phyloP scores from a whole-genome alignment of 352 stramenopile genomes.

The Pythium phragmiticola region DNA sequence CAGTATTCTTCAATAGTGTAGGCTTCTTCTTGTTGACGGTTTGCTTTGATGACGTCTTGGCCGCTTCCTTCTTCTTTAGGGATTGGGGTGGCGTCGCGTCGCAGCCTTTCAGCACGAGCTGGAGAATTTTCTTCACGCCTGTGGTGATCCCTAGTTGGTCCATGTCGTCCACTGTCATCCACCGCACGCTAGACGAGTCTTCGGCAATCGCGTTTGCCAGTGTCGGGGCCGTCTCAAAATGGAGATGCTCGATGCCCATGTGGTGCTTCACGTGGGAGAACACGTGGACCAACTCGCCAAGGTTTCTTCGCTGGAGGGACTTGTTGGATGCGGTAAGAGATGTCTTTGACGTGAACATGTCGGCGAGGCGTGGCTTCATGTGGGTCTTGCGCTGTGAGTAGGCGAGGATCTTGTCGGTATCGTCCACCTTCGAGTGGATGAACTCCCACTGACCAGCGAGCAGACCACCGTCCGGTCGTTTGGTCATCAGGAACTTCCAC shows the following conservation, averaged over 20 bases:
- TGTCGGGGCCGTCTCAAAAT: constrained; percentile 40
- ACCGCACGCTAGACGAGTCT: constrained; percentile 33
- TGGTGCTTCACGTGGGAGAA: constrained; percentile 91
- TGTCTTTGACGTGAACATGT: constrained; percentile 33
- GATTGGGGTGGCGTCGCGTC: constrained; percentile 6
- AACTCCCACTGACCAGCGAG: constrained; percentile 90
- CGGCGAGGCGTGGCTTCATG: constrained; percentile 41
- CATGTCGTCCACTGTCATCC: constrained; percentile 83
- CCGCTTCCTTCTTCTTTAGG: constrained; percentile 16
- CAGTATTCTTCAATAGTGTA: not conserved
- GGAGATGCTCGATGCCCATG: constrained; percentile 87
- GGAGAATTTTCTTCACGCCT: constrained; percentile 85
- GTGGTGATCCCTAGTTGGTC: constrained; percentile 81
- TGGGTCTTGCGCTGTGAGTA: constrained; percentile 62
- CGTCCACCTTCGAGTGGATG: constrained; percentile 64
- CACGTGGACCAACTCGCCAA: constrained; percentile 81
- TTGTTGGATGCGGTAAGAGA: constrained; percentile 26
- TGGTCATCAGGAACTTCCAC: constrained; percentile 80
- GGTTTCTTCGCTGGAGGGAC: constrained; percentile 41
- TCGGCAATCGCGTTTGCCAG: constrained; percentile 10
- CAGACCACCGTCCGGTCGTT: constrained; percentile 65
- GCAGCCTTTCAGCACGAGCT: constrained; percentile 36
- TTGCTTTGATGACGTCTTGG: constrained; percentile 21
- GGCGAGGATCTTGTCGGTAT: constrained; percentile 61
- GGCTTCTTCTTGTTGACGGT: constrained; percentile 2